phyloP scores from a whole-genome alignment of 441 rosid genomes.

The Croton laevigatus region DNA sequence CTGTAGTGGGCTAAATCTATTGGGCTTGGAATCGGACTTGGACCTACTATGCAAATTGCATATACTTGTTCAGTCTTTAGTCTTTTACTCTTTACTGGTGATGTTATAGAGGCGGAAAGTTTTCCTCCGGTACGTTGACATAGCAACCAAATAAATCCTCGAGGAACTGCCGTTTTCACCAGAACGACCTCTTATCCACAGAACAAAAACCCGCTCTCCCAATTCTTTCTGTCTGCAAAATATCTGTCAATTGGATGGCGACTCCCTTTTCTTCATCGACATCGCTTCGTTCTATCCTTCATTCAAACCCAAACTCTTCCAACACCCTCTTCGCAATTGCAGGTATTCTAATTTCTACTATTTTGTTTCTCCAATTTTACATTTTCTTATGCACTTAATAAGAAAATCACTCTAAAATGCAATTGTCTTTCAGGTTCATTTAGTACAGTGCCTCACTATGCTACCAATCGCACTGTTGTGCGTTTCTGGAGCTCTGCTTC shows the following conservation, averaged over 20 bases:
- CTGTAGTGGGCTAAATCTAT: no score
- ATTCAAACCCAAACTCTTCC: slow-evolving; percentile 9
- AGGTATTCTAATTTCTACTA: slow-evolving; percentile 31
- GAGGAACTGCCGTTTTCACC: neutral
- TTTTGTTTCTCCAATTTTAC: neutral
- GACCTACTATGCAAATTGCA: no score
- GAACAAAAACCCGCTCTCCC: neutral
- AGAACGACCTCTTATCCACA: neutral
- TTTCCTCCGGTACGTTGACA: no score
- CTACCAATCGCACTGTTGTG: slow-evolving; percentile 1
- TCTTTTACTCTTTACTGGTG: no score
- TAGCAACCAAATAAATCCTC: neutral
- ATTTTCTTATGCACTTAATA: neutral
- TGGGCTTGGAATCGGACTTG: no score
- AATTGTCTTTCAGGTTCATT: slow-evolving; percentile 32
- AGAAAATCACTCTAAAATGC: neutral
- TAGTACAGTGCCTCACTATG: slow-evolving; percentile 23
- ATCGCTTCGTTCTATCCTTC: neutral
- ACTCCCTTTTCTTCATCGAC: neutral
- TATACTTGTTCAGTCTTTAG: no score
- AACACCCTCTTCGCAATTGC: slow-evolving; percentile 35
- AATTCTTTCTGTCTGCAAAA: neutral
- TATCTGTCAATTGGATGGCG: neutral
- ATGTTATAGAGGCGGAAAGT: no score
- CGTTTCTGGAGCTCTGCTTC: slow-evolving; percentile 37